Percentiles rank a stretch among this genome's conserved stretches.
phyloP scores from a whole-genome alignment of 768 basidiomycete genomes.

The Cystofilobasidium capitatum region DNA sequence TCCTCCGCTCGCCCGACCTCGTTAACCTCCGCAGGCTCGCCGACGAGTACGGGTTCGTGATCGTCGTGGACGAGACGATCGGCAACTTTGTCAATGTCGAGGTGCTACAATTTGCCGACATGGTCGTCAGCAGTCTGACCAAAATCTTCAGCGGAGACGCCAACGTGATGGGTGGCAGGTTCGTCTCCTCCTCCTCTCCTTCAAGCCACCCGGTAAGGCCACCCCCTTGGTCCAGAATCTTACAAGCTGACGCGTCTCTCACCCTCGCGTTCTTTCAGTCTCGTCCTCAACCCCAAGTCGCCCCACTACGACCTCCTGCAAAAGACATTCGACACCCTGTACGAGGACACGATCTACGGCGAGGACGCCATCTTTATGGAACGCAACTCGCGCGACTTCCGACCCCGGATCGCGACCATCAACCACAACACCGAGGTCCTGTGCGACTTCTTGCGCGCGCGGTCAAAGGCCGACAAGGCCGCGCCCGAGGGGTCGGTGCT shows the following conservation, averaged over 20 bases:
- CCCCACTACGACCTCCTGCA: conserved; percentile 62
- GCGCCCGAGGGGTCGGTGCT: conserved; percentile 44
- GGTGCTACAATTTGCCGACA: conserved; percentile 71
- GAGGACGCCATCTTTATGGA: conserved; percentile 96
- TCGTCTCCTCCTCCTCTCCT: conserved; percentile 31
- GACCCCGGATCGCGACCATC: conserved; percentile 59
- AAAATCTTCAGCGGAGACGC: conserved; percentile 91
- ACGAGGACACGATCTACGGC: conserved; percentile 77
- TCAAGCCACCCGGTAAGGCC: not conserved
- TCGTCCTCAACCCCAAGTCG: conserved; percentile 73
- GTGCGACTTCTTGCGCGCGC: conserved; percentile 64
- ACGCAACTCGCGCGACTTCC: conserved; percentile 91
- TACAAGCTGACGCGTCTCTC: too few species aligned
- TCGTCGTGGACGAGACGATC: conserved; percentile 88
- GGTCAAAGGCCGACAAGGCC: conserved; percentile 30
- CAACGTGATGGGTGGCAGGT: conserved; percentile 99
- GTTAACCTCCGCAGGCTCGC: conserved; percentile 64
- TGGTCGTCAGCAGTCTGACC: conserved; percentile 81
- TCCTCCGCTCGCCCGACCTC: conserved; percentile 75
- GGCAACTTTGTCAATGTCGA: conserved; percentile 92
- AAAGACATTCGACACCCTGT: conserved; percentile 48
- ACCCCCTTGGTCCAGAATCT: not conserved
- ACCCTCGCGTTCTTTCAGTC: conserved; percentile 43
- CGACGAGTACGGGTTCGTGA: conserved; percentile 74
- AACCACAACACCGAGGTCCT: conserved; percentile 73